Conservation (phyloP, 2,329 filamentous ascomycete genomes). For the Immersiporthe knoxdaviesiana region DNA sequence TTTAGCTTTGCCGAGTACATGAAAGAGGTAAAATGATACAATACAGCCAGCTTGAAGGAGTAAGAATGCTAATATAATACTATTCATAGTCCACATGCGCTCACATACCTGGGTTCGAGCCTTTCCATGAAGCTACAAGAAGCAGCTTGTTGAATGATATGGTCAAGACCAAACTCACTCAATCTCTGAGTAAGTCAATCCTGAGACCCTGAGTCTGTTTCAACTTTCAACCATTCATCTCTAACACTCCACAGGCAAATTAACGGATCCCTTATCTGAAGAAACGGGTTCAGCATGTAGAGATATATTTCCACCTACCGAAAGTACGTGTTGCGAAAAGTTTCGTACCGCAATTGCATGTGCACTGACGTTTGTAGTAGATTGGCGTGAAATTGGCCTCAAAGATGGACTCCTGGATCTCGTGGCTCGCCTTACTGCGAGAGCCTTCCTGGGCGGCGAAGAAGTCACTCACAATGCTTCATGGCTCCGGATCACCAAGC, state of each 20-base stretch:
- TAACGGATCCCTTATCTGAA: not conserved
- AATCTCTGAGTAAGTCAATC: not conserved
- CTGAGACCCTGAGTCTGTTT: not conserved
- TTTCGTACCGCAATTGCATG: not conserved
- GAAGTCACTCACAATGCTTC: not conserved
- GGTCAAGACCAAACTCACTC: not conserved
- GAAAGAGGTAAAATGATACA: not conserved
- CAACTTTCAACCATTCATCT: not conserved
- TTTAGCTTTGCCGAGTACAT: not conserved
- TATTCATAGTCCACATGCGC: not conserved
- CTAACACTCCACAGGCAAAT: not conserved
- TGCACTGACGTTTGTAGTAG: not conserved
- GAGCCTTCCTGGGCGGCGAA: not conserved
- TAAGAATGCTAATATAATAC: not conserved
- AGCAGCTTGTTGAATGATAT: not conserved
- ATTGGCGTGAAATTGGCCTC: not conserved
- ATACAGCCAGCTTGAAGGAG: not conserved
- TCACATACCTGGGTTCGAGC: not conserved
- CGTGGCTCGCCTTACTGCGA: not conserved
- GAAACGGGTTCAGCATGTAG: not conserved
- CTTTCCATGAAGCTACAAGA: not conserved
- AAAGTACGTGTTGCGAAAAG: not conserved
- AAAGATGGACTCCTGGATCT: not conserved
- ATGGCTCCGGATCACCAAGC: not conserved
- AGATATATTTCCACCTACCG: not conserved